Evolutionary conservation across 495 filamentous ascomycete genomes (phyloP).

Genomic region (Neurospora intermedia): DNA sequence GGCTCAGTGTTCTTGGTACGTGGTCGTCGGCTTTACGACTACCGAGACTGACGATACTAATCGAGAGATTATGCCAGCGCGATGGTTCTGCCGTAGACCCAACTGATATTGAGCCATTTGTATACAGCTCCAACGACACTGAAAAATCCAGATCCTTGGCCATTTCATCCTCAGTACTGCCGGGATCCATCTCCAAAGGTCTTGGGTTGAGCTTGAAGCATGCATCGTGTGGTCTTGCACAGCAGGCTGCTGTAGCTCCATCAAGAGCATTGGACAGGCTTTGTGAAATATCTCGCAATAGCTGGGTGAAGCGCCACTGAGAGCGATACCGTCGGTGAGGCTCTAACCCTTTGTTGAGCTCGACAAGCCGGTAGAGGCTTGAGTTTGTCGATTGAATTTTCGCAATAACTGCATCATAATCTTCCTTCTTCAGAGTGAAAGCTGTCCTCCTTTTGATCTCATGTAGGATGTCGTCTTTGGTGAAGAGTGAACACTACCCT

Average conservation of each 20-base stretch:
- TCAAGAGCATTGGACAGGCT: constrained; percentile 1
- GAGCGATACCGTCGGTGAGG: background rate
- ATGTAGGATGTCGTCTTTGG: background rate
- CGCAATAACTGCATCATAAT: background rate
- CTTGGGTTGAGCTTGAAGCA: constrained; percentile 2
- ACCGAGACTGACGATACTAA: background rate
- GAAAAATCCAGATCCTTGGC: constrained; percentile 3
- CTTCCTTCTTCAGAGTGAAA: constrained; percentile 2
- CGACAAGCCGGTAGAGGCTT: background rate
- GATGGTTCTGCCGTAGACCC: background rate
- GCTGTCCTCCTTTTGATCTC: constrained; percentile 1
- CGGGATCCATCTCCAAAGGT: background rate
- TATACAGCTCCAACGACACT: background rate
- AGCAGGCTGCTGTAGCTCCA: background rate
- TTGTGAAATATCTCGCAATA: background rate
- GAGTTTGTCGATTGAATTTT: constrained; percentile 4
- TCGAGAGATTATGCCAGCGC: background rate
- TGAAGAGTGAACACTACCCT: too few species aligned
- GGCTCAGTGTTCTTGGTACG: background rate
- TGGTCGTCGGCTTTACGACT: background rate
- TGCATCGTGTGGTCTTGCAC: background rate
- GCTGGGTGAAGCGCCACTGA: background rate
- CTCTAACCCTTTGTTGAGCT: background rate
- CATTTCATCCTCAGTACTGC: constrained; percentile 1
- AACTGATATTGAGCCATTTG: too few species aligned